These are phyloP conservation scores for Aspergillaceae sp. DNA, from an alignment of 2,329 filamentous ascomycete species.

Conservation along the genomic window DNA sequence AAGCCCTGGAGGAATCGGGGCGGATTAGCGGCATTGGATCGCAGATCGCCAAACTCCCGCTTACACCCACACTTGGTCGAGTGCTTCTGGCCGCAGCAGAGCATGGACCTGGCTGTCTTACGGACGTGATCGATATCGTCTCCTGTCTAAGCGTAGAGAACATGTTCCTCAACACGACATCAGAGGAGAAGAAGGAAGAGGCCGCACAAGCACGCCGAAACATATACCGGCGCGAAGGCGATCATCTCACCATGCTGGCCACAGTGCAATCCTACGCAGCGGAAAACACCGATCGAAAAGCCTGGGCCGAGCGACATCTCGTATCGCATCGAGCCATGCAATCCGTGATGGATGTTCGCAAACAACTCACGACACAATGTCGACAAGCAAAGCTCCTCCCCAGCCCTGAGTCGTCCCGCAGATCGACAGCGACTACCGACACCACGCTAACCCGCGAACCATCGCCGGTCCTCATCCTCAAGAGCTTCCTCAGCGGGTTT, in stretches of 20 bases:
- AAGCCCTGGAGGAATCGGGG: conserved; percentile 64
- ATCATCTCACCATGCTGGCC: conserved; percentile 55
- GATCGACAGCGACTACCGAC: conserved; percentile 4
- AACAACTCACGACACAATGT: conserved; percentile 52
- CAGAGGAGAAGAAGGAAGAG: conserved; percentile 53
- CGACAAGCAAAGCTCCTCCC: conserved; percentile 39
- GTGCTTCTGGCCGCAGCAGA: conserved; percentile 72
- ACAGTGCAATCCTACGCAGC: conserved; percentile 53
- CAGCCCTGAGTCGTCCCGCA: conserved; percentile 7
- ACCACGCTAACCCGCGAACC: conserved; percentile 22
- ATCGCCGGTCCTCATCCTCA: conserved; percentile 43
- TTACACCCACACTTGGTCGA: conserved; percentile 70
- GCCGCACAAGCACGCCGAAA: conserved; percentile 48
- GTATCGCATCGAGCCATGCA: conserved; percentile 58
- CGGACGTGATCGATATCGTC: conserved; percentile 79
- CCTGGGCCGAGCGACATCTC: conserved; percentile 52
- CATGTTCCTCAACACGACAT: conserved; percentile 52
- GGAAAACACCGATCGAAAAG: conserved; percentile 50
- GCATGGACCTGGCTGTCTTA: conserved; percentile 61
- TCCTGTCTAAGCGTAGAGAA: conserved; percentile 57
- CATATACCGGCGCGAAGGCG: conserved; percentile 52
- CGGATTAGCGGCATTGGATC: conserved; percentile 64
- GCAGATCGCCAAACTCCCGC: conserved; percentile 72
- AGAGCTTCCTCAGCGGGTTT: conserved; percentile 52
- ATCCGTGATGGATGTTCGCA: conserved; percentile 56